Evolutionary conservation across 1,284 basidiomycete species (phyloP).

Genomic region (Stygiomarasmius scandens): DNA sequence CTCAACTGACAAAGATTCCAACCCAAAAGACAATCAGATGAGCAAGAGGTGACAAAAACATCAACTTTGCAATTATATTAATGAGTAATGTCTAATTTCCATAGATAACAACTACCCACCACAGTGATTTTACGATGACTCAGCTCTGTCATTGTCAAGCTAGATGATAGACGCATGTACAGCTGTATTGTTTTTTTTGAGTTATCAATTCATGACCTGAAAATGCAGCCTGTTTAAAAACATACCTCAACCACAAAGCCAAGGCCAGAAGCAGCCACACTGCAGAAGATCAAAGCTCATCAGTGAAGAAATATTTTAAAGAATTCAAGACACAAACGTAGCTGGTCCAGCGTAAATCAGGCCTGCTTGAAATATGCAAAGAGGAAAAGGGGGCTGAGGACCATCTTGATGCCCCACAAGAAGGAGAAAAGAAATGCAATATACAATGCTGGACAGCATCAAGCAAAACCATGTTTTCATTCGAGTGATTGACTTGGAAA

Average conservation of each 20-base stretch:
- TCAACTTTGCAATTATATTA: neutral
- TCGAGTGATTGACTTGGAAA: neutral
- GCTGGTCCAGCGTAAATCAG: constrained; percentile 10
- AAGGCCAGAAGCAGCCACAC: constrained; percentile 3
- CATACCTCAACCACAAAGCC: constrained; percentile 9
- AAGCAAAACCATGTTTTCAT: constrained; percentile 14
- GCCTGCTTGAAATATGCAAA: constrained; percentile 10
- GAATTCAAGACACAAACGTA: neutral
- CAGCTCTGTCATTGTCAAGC: neutral
- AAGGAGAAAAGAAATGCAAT: constrained; percentile 9
- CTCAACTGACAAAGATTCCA: constrained; percentile 2
- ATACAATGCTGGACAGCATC: constrained; percentile 7
- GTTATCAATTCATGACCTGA: neutral
- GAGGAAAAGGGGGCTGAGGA: constrained; percentile 1
- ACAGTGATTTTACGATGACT: neutral
- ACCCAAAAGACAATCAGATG: constrained; percentile 8
- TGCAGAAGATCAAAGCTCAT: neutral
- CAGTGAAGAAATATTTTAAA: neutral
- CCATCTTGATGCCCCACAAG: constrained; percentile 9
- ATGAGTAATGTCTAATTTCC: neutral
- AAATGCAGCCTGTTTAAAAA: no score
- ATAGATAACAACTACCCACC: neutral
- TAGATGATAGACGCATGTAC: constrained; percentile 1
- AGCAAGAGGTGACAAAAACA: constrained; percentile 1
- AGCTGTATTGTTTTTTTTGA: neutral